Percentiles rank a stretch among this genome's conserved stretches.
Evolutionary conservation across 148 eudicot genomes (phyloP).

Genomic region (Linanthus parryae): DNA sequence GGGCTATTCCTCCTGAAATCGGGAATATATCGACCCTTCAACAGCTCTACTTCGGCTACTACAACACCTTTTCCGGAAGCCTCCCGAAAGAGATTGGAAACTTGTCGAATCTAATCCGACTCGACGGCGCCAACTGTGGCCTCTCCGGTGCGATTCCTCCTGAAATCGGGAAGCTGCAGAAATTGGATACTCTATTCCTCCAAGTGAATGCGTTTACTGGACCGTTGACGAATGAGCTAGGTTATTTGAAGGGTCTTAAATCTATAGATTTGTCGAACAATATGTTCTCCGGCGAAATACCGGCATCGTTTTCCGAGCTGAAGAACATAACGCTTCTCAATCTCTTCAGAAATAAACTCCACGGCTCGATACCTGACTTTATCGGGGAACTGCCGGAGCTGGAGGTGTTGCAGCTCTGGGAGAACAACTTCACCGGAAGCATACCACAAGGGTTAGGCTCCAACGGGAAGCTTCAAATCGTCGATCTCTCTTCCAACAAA

Average conservation of each 20-base stretch:
- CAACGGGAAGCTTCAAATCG: constrained; percentile 39
- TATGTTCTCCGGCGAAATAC: constrained; percentile 61
- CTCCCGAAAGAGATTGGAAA: constrained; percentile 68
- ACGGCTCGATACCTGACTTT: constrained; percentile 71
- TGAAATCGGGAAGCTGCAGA: constrained; percentile 55
- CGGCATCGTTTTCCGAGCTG: constrained; percentile 35
- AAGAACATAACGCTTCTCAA: constrained; percentile 60
- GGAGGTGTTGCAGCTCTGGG: constrained; percentile 79
- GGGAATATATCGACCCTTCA: constrained; percentile 48
- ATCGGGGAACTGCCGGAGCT: constrained; percentile 62
- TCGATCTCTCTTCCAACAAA: constrained; percentile 76
- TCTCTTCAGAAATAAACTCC: constrained; percentile 59
- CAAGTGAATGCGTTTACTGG: constrained; percentile 72
- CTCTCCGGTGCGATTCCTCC: constrained; percentile 56
- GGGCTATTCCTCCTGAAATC: constrained; percentile 49
- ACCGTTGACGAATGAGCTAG: constrained; percentile 39
- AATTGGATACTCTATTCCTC: constrained; percentile 63
- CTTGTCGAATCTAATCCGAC: constrained; percentile 32
- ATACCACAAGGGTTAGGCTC: constrained; percentile 52
- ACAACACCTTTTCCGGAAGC: constrained; percentile 41
- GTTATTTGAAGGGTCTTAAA: constrained; percentile 45
- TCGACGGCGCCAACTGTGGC: constrained; percentile 77
- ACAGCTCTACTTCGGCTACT: constrained; percentile 71
- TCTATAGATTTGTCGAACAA: constrained; percentile 84
- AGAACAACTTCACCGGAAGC: constrained; percentile 77